Evolutionary conservation across 1,139 yeast genomes (phyloP), one percentile per base, ranked within the genome.

Genomic region (Geotrichum aggregatum): DNA sequence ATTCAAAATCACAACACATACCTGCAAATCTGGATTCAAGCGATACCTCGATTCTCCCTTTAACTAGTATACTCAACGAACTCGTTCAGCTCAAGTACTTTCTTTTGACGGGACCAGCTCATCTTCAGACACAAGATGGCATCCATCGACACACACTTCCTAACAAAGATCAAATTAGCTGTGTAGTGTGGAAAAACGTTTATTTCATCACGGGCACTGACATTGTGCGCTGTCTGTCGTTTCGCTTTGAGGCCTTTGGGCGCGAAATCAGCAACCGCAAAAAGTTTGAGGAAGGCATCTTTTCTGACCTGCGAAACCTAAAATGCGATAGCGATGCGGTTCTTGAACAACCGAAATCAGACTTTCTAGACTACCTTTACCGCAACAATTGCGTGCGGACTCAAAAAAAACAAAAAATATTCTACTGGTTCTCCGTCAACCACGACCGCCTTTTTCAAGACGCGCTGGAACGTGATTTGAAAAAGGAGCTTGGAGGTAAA

Each of bases 251-350:
- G 62, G 92, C 89, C 61, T 87, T 92, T 71, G 98, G 98, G 2
- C 75, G 98, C 54, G 80, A 80, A 59, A 83, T 92, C 45, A 69
- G 80, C 36, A 96, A 92, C 67, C 76, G 95, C 59, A 91, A 92
- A 70, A 92, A 92, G 71, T 92, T 92, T 66, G 98, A 92, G 72
- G 98, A 92, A 71, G 98, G 98, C 36, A 83, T 92, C 49, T 92
- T 92, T 62, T 86, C 95, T 3, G 98, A 92, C 67, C 72, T 92
- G 59, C 77, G 98, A 62, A 83, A 87, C 59, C 75, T 92, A 56
- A 92, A 89, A 69, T 82, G 94, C 66, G 95, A 94, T 21, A 76
- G 83, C 2, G 95, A 91, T 72, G 96, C 98, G 3, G 78, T 88
- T 2, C 74, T 92, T 54, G 98, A 92, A 67, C 82, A 82, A 49